Evolutionary conservation across 2,329 filamentous ascomycete species (phyloP), one percentile per base, ranked within the genome.

Genomic region (Fusarium phyllophilum): DNA sequence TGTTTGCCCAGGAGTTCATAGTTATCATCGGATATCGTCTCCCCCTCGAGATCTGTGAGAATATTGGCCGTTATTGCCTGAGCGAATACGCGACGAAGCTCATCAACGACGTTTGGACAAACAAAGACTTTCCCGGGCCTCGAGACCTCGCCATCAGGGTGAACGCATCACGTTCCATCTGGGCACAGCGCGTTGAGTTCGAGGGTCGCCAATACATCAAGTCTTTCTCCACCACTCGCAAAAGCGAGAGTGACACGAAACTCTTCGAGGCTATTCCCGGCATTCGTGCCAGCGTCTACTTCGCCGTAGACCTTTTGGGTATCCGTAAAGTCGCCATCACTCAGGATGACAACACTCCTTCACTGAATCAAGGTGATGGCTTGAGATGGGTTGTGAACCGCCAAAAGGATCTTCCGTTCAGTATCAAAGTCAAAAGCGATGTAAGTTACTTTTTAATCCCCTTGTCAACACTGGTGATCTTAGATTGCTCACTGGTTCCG

Each of bases 381-480:
- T 34, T 51, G 22, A 8, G 0, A 24, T 34, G 48, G 48, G 17
- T 34, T 24, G 2, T 34, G 2, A 24, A 6, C 17, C 22, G 31
- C 1, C 5, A 22, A 33, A 3, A 2, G 0, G 6, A 31, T 1
- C 17, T 51, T 7, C 31, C 48, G 2, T 34, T 49, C 46, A 3
- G 15, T 3, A 33, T 33, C 46, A 18, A n/a, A n/a, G 6, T 0
- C 46, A 3, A 10, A 3, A 7, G 5, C 5, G 29, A 33, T 8
- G 29, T 49, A 5, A 33, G 46, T 26, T 45, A 11, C 8, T 8
- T 4, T 18, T 12, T 6, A 0, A 22, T 20, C 2, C 36, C n/a
- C n/a, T n/a, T n/a, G n/a, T 20, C 0, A 18, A 38, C 20, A 20
- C 36, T 18, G 18, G 12, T 18, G 12, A 18, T 39, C 20, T 39